Base-by-base conservation (phyloP, 176 grass and related monocot genomes). In the Leersia perrieri region DNA sequence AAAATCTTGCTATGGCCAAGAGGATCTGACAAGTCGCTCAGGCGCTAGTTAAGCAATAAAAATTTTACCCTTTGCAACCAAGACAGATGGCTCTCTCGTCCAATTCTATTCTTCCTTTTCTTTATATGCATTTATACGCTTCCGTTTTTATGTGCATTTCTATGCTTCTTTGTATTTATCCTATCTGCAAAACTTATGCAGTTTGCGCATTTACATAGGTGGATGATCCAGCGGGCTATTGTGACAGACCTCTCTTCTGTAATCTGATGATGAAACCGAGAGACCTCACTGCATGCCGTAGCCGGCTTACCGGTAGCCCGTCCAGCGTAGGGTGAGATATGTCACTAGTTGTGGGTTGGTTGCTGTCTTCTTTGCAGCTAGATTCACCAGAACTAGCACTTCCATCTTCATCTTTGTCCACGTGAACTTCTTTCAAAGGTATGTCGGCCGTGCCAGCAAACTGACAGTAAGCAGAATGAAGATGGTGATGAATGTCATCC, bases 391-490 rank as follows among this genome's bases (percentile, higher is more conserved):
- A 70, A 39, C 53, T 70, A 45, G 74, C 41, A 28, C 58, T 57
- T 71, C 36, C 49, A 23, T 72, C 71, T 33, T 84, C 88, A n/a
- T 73, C 33, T 79, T 11, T 40, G 11, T 22, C 1, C 60, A 66
- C 71, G 31, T 38, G 42, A 38, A 65, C 11, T 71, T 27, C 34
- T 76, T 89, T 64, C 87, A 85, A 9, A 33, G 87, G 57, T 64
- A 81, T 70, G 41, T 76, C 87, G 26, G 63, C 64, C 3, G 26
- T 57, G 28, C 80, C 84, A 28, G 11, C 42, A 41, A 89, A 93
- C 80, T 98, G 92, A 29, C 82, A 85, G 64, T 93, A 98, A 30
- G 81, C 86, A 11, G 66, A 33, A 72, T 68, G 84, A 64, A 98
- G 63, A 32, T 86, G 63, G 15, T 65, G 1, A 9, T 91, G 82